phyloP scores from a whole-genome alignment of 2,329 filamentous ascomycete genomes.

The Ascosphaera acerosa region DNA sequence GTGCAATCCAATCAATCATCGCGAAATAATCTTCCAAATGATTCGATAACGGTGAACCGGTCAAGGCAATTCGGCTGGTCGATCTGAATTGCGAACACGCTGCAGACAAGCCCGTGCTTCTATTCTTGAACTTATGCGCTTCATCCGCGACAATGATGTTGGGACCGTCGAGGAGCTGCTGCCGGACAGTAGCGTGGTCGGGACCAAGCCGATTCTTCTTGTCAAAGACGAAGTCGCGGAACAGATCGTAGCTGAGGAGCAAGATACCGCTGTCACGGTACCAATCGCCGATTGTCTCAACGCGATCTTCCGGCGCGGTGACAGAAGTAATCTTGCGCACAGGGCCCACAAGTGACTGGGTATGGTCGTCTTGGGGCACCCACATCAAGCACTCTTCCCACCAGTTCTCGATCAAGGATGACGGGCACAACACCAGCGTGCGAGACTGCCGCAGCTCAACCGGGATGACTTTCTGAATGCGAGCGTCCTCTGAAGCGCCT shows the following conservation, averaged over 20 bases:
- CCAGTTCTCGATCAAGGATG: conserved; percentile 61
- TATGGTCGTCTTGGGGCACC: conserved; percentile 24
- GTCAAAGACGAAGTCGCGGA: conserved; percentile 24
- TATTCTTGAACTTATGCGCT: conserved; percentile 56
- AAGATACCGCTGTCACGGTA: conserved; percentile 40
- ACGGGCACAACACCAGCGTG: conserved; percentile 50
- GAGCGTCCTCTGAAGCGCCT: conserved; percentile 29
- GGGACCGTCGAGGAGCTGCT: conserved; percentile 32
- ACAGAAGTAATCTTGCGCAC: conserved; percentile 30
- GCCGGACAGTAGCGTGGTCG: conserved; percentile 17
- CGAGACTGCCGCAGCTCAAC: conserved; percentile 33
- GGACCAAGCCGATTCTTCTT: conserved; percentile 11
- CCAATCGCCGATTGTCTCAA: conserved; percentile 32
- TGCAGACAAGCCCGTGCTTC: conserved; percentile 24
- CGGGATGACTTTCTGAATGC: conserved; percentile 41
- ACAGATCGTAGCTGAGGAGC: conserved; percentile 49
- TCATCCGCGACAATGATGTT: conserved; percentile 66
- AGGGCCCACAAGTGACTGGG: conserved; percentile 24
- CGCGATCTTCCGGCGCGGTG: conserved; percentile 15
- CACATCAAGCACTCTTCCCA: conserved; percentile 47
- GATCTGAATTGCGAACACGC: conserved; percentile 37
- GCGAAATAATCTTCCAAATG: conserved; percentile 59
- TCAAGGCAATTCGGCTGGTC: conserved; percentile 52
- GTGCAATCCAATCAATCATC: conserved; percentile 75
- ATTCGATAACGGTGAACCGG: conserved; percentile 67